Base-by-base conservation (phyloP, 2,329 filamentous ascomycete genomes). In the Aspergillus tamarii region DNA sequence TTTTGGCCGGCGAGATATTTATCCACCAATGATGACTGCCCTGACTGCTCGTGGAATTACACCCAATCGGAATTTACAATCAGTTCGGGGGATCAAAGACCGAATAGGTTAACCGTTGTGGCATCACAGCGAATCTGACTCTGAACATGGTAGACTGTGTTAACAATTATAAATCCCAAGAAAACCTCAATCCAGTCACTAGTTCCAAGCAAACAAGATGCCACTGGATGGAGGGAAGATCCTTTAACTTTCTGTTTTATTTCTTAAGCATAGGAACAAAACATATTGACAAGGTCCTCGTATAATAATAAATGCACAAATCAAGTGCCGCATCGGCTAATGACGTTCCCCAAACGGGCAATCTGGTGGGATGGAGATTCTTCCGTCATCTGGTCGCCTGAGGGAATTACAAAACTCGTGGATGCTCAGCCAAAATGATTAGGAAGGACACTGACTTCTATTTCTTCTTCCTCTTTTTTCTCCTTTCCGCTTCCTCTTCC, bases 251-350 rank as follows among this genome's bases (percentile, higher is more conserved):
- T 41, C 11, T n/a, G 12, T 41, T 36, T 36, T 36, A 12, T 16
- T 7, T 36, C 8, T n/a, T 41, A 41, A 41, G 26, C 39, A 41
- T n/a, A 9, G 16, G 7, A n/a, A 6, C 16, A 11, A 10, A 36
- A 54, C 7, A 26, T 14, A 54, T 21, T 21, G 52, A 54, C 52
- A 54, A 34, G 26, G 14, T 32, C 26, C 21, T 48, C 21, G 21
- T 48, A 14, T 48, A 48, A 26, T 53, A 54, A 54, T 36, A 54
- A 54, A 54, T 54, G 52, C 52, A 36, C 52, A 46, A 39, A 62
- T 53, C 55, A 62, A 57, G 46, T 28, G 30, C 55, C 60, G 46
- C 52, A 61, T 62, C 60, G 60, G 60, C 60, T 62, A 62, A 59
- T 62, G 55, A 62, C 46, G 30, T 43, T 57, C 36, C 56, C 46